phyloP scores from a whole-genome alignment of 2,329 filamentous ascomycete species.

The Dothideomycetidae sp. region DNA sequence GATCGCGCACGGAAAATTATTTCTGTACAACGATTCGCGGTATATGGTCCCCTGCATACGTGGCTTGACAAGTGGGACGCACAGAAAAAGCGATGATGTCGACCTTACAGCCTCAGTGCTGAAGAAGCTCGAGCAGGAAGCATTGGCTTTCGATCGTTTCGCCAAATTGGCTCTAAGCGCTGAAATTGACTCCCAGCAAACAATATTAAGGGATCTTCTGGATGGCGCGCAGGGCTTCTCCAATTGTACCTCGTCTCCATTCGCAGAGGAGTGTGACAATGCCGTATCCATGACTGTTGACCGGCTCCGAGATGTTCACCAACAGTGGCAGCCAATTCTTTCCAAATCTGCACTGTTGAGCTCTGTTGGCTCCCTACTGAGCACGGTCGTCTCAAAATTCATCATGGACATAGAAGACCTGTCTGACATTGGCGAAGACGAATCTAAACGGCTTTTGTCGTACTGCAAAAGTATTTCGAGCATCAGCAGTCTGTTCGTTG shows the following conservation, averaged over 20 bases:
- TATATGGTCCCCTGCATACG: constrained; percentile 43
- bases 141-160: constrained; percentile 43
- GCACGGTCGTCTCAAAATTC: constrained; percentile 43
- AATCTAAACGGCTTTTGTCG: constrained; percentile 43
- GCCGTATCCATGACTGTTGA: constrained; percentile 45
- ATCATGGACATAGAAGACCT: constrained; percentile 49
- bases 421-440: constrained; percentile 48
- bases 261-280: constrained; percentile 44
- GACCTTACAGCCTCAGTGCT: constrained; percentile 1
- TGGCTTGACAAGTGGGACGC: constrained; percentile 32
- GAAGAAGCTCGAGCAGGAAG: constrained; percentile 37
- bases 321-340: constrained; percentile 43
- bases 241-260: constrained; percentile 44
- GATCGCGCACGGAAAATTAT: constrained; percentile 44
- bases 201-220: constrained; percentile 46
- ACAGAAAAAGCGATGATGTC: constrained; percentile 20
- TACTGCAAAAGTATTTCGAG: constrained; percentile 43
- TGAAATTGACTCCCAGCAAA: constrained; percentile 51
- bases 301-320: constrained; percentile 41
- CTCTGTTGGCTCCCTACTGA: constrained; percentile 44
- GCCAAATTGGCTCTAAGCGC: constrained; percentile 47
- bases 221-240: constrained; percentile 49
- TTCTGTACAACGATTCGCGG: constrained; percentile 50
- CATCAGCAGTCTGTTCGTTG: constrained; percentile 44
- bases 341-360: constrained; percentile 48